These are phyloP conservation scores for Thielaviopsis populi DNA, from an alignment of 2,329 filamentous ascomycete genomes.

Conservation along the genomic window DNA sequence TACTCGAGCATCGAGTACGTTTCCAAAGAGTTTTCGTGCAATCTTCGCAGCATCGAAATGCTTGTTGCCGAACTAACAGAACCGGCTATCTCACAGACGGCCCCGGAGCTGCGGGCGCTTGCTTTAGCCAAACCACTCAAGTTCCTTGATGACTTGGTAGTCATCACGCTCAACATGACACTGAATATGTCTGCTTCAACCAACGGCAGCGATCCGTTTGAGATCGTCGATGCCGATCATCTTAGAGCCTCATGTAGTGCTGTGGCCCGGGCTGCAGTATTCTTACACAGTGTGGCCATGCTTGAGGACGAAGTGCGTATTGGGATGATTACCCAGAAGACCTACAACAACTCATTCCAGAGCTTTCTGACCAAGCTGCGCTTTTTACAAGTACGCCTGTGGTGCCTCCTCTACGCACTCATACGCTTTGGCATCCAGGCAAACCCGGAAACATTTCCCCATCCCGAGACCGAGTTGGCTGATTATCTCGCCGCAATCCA, in stretches of 20 bases:
- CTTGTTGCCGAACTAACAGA: slow-evolving; percentile 48
- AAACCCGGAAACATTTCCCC: slow-evolving; percentile 48
- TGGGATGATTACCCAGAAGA: slow-evolving; percentile 49
- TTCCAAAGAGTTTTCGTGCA: slow-evolving; percentile 79
- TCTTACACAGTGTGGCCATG: slow-evolving; percentile 66
- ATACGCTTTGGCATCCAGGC: slow-evolving; percentile 54
- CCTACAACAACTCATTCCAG: slow-evolving; percentile 40
- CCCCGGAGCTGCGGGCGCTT: slow-evolving; percentile 49
- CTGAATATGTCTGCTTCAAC: slow-evolving; percentile 45
- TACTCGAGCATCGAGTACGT: slow-evolving; percentile 73
- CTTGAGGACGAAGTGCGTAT: slow-evolving; percentile 77
- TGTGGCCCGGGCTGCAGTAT: slow-evolving; percentile 52
- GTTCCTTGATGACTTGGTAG: slow-evolving; percentile 61
- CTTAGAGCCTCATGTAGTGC: slow-evolving; percentile 57
- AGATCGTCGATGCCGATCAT: slow-evolving; percentile 70
- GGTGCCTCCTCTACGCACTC: slow-evolving; percentile 74
- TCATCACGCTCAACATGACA: slow-evolving; percentile 53
- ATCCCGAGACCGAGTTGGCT: slow-evolving; percentile 56
- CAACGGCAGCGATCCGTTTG: slow-evolving; percentile 36
- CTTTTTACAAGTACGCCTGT: slow-evolving; percentile 75
- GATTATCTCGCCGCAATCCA: slow-evolving; percentile 72
- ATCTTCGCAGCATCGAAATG: slow-evolving; percentile 72
- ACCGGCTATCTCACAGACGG: slow-evolving; percentile 47
- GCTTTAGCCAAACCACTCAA: slow-evolving; percentile 63
- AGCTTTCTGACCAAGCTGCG: slow-evolving; percentile 51